These are phyloP conservation scores for Talaromyces ruber DNA, from an alignment of 495 filamentous ascomycete genomes.

Conservation along the genomic window DNA sequence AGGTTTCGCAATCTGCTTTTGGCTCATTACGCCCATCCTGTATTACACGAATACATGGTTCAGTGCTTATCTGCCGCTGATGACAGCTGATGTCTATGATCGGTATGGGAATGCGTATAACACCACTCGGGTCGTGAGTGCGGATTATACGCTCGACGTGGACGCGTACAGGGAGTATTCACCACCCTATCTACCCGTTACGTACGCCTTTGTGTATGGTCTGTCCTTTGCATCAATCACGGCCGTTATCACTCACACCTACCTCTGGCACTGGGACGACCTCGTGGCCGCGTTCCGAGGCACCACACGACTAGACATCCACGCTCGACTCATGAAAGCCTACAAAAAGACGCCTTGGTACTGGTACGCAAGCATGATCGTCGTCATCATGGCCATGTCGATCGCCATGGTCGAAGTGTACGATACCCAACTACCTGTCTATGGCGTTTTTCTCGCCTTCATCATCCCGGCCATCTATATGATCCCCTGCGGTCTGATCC, in stretches of 20 bases:
- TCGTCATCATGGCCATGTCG: conserved; percentile 64
- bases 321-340: conserved; percentile 66
- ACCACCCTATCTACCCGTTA: conserved; percentile 71
- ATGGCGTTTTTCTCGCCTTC: conserved; percentile 68
- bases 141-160: conserved; percentile 61
- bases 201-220: conserved; percentile 73
- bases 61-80: conserved; percentile 31
- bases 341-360: conserved; percentile 70
- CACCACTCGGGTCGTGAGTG: conserved; percentile 62
- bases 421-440: conserved; percentile 72
- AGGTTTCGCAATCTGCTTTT: conserved; percentile 26
- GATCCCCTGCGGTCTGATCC: conserved; percentile 78
- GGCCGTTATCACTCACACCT: conserved; percentile 53
- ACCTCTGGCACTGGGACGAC: conserved; percentile 47
- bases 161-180: conserved; percentile 72
- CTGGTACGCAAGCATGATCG: conserved; percentile 71
- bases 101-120: conserved; percentile 73
- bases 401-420: conserved; percentile 80
- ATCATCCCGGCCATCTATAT: conserved; percentile 67
- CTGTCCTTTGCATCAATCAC: conserved; percentile 76
- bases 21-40: conserved; percentile 22
- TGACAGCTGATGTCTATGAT: conserved; percentile 57
- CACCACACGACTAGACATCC: conserved; percentile 50
- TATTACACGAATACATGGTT: conserved; percentile 33
- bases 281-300: conserved; percentile 41